Evolutionary conservation across 1,284 basidiomycete species (phyloP), one percentile per base, ranked within the genome.

Genomic region (Leccinum fuscescens): DNA sequence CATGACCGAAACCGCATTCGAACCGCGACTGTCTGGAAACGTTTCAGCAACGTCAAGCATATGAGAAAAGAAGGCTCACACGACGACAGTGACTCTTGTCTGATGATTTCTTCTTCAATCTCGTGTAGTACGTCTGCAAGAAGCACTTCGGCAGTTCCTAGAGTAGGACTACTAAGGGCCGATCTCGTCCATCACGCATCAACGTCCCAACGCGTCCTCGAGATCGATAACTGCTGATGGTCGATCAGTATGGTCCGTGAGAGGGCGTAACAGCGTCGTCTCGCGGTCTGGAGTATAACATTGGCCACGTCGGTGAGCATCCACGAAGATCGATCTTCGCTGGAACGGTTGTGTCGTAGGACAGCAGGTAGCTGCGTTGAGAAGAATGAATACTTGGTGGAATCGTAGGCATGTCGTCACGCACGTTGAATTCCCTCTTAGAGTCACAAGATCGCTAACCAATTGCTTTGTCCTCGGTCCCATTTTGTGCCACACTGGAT

Each of bases 111-210:
- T 62, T 89, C 88, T 74, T 99, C 97, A 5, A 96, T 91, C 77
- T 99, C 97, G 63, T 94, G 84, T 54, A 99, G 73, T 0, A 97
- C 84, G 12, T 95, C 92, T 0, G 88, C 85, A 3, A 99, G 78
- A 3, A 98, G 75, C 97, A 99, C 72, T 99, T 99, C 0, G 96
- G 96, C 44, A 93, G 83, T 72, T 98, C 96, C 73, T 99, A 96
- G 17, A 99, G 80, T 0, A 95, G 24, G 24, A 27, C 24, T 27
- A 27, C 24, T 27, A 27, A 27, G 24, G 24, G 24, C 24, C 79
- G 0, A 83, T 68, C 62, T 92, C 90, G 57, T 89, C 82, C 53
- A 54, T 12, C 11, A 42, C 84, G 3, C 85, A 27, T 27, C 24
- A 27, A 27, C 24, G 24, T 27, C 24, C 24, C 24, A 27, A 27